Conservation (phyloP, 139 green algal species). For the Raphidocelis subcapitata region DNA sequence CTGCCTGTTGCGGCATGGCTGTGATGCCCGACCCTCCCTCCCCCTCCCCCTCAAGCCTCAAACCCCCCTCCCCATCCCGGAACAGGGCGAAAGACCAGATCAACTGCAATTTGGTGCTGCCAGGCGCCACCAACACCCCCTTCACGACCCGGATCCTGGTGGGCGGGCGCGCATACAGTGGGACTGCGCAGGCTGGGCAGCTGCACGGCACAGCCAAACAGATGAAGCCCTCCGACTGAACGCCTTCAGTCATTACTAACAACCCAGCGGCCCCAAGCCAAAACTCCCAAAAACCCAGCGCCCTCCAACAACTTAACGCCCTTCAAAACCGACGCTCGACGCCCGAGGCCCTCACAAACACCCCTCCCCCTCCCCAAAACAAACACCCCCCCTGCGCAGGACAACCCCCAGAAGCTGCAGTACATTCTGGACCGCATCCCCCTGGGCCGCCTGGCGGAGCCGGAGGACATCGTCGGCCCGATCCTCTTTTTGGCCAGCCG, state of each 20-base stretch:
- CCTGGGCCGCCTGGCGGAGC: slow-evolving; percentile 26
- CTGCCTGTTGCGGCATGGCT: too few relatives aligned
- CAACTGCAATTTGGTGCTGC: slow-evolving; percentile 33
- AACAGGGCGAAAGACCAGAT: slow-evolving; percentile 22
- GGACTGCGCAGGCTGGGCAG: not conserved
- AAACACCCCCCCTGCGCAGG: too few relatives aligned
- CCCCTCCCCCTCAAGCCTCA: too few relatives aligned
- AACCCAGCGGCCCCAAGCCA: too few relatives aligned
- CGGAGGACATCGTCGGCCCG: slow-evolving; percentile 23
- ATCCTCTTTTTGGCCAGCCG: not conserved
- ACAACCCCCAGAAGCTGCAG: slow-evolving; percentile 4
- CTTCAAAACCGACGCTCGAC: too few relatives aligned
- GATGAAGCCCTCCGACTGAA: too few relatives aligned
- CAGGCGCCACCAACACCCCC: slow-evolving; percentile 14
- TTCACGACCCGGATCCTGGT: slow-evolving; percentile 14
- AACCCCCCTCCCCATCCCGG: not conserved
- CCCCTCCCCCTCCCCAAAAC: too few relatives aligned
- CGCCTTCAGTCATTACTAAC: too few relatives aligned
- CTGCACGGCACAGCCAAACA: too few relatives aligned
- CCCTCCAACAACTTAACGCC: not conserved
- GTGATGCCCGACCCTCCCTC: too few relatives aligned
- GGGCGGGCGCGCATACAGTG: not conserved
- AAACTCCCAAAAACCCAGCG: too few relatives aligned
- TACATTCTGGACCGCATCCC: slow-evolving; percentile 28
- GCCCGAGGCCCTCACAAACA: too few relatives aligned